Evolutionary conservation across 2,329 filamentous ascomycete genomes (phyloP).

Genomic region (Trichophyton simii): DNA sequence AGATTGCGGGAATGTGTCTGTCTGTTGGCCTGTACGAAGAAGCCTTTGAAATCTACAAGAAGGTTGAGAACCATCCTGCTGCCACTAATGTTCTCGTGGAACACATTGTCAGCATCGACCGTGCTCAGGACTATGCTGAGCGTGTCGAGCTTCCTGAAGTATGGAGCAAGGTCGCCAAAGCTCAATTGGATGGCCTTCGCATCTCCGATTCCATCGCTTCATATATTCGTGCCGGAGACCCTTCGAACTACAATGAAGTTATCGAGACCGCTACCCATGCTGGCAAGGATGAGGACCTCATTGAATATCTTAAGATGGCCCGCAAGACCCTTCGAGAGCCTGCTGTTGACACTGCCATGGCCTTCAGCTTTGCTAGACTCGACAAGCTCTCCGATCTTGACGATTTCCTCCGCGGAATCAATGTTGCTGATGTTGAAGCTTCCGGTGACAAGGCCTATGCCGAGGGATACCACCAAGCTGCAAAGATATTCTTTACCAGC

Average conservation of each 20-base stretch:
- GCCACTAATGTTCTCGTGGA: slow-evolving; percentile 90
- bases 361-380: slow-evolving; percentile 84
- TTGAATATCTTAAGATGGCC: slow-evolving; percentile 94
- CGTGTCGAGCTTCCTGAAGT: slow-evolving; percentile 88
- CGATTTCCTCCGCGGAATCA: slow-evolving; percentile 85
- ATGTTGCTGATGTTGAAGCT: slow-evolving; percentile 90
- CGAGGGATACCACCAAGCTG: slow-evolving; percentile 86
- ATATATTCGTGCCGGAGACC: slow-evolving; percentile 89
- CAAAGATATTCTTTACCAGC: slow-evolving; percentile 97
- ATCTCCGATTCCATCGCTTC: slow-evolving; percentile 89
- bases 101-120: slow-evolving; percentile 93
- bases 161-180: slow-evolving; percentile 97
- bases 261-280: slow-evolving; percentile 92
- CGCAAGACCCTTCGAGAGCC: slow-evolving; percentile 93
- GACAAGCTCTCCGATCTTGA: slow-evolving; percentile 88
- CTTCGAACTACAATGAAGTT: slow-evolving; percentile 86
- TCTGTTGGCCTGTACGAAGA: slow-evolving; percentile 92
- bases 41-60: slow-evolving; percentile 97
- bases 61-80: slow-evolving; percentile 75
- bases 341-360: slow-evolving; percentile 81
- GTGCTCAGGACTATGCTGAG: slow-evolving; percentile 89
- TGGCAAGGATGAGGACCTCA: slow-evolving; percentile 92
- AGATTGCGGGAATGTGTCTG: slow-evolving; percentile 86
- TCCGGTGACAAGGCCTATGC: slow-evolving; percentile 96
- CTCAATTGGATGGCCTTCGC: slow-evolving; percentile 88